Conservation (phyloP, 2,329 filamentous ascomycete genomes). For the Clarireedia monteithiana region DNA sequence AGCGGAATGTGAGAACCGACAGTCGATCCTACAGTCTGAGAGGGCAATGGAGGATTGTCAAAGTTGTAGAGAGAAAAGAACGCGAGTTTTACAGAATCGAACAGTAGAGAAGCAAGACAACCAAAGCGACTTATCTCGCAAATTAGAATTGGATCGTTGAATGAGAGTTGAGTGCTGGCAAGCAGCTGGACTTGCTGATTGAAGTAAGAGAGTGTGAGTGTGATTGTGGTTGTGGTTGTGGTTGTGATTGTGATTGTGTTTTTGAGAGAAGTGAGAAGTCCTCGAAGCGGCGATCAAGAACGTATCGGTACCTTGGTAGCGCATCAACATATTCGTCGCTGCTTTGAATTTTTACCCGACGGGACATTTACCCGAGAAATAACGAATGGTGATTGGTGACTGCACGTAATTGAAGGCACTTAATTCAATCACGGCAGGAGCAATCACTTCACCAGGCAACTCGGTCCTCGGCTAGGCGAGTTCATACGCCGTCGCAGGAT, state of each 20-base stretch:
- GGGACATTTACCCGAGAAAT: not conserved
- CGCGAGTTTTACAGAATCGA: not conserved
- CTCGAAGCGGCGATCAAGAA: no score
- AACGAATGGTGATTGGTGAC: not conserved
- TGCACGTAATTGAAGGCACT: not conserved
- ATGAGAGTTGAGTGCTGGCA: not conserved
- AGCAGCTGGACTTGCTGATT: not conserved
- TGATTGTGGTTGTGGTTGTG: not conserved
- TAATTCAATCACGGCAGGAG: not conserved
- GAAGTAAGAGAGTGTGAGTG: not conserved
- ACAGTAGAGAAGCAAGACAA: not conserved
- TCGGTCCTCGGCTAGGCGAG: no score
- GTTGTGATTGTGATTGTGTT: not conserved
- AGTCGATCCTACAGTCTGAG: no score
- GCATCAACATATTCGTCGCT: no score
- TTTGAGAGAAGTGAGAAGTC: not conserved
- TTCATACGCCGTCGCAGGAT: no score
- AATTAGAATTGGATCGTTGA: not conserved
- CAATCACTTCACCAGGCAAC: no score
- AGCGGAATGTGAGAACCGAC: not conserved
- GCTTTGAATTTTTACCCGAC: not conserved
- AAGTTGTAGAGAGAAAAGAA: not conserved
- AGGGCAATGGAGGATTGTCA: not conserved
- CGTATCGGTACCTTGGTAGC: no score
- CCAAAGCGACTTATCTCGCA: not conserved